Conservation (phyloP, 306 rosid genomes). For the Comarum palustre region DNA sequence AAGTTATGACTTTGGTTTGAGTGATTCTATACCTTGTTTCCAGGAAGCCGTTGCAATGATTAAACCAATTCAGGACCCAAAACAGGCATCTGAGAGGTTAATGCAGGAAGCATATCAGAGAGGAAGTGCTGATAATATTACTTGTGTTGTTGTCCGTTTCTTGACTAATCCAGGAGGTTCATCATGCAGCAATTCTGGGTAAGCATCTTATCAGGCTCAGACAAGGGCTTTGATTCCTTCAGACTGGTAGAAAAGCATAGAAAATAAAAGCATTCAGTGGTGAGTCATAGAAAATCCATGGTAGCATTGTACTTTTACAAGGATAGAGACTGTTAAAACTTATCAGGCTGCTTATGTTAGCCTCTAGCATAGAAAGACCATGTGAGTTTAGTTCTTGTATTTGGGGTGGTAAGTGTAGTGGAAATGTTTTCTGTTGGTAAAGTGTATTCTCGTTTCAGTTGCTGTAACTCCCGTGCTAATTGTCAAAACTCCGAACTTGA, state of each 20-base stretch:
- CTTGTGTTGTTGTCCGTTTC: conserved; percentile 92
- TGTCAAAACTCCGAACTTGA: neutral
- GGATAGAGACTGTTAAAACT: conserved; percentile 32
- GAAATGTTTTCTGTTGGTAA: conserved; percentile 34
- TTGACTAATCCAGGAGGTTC: conserved; percentile 55
- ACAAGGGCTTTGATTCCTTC: conserved; percentile 18
- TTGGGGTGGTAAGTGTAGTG: conserved; percentile 32
- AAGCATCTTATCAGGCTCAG: conserved; percentile 23
- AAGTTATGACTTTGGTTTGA: neutral
- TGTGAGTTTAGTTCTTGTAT: conserved; percentile 29
- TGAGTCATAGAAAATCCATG: conserved; percentile 38
- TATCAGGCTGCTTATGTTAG: conserved; percentile 24
- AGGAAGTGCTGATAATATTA: conserved; percentile 93
- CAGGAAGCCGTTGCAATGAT: conserved; percentile 93
- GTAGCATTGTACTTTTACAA: conserved; percentile 47
- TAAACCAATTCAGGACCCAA: conserved; percentile 71
- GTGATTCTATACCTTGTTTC: neutral
- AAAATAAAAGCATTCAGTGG: conserved; percentile 31
- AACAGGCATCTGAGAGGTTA: conserved; percentile 84
- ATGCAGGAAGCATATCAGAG: conserved; percentile 82
- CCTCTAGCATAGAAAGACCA: conserved; percentile 37
- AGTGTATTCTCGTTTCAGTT: conserved; percentile 32
- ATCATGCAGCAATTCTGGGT: conserved; percentile 40
- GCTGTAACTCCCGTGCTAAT: conserved; percentile 22
- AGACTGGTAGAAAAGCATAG: conserved; percentile 23